Evolutionary conservation across 495 filamentous ascomycete genomes (phyloP), one percentile per base, ranked within the genome.

Genomic region (Aspergillus campestris): DNA sequence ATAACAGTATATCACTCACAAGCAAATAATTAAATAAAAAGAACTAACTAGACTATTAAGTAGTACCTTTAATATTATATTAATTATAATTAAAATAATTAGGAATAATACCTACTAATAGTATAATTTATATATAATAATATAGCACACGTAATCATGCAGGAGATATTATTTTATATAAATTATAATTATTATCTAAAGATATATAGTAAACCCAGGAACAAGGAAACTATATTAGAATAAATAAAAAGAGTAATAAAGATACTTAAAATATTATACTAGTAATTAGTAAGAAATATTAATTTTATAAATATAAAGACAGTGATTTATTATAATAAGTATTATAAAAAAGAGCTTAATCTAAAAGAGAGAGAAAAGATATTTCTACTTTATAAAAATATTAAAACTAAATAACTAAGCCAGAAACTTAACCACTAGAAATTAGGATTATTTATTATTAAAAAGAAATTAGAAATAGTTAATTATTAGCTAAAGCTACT

Each of bases 361-460:
- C 52, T 59, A 32, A 57, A 57, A 50, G 44, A 45, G 47, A 50
- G 49, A 48, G 58, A 52, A 56, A 60, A 53, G 53, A 27, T 67
- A 36, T 63, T 61, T 18, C 55, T 67, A 10, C 33, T 53, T 42
- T 48, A 39, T 30, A 43, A 45, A 41, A 64, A 64, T 40, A 57
- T 67, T 34, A 60, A 58, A 51, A 62, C 42, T 3, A 61, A 59
- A 47, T 29, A 52, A 56, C 38, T 36, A 50, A 66, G 45, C 30
- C 38, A 57, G 13, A 65, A 67, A 49, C 42, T 67, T 12, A 40
- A 65, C 24, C 45, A 60, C 18, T 24, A 24, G 4, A 24, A 24
- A 24, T 24, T 24, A 24, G 18, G 4, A 24, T 4, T 24, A 24
- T 45, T 56, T 54, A 34, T 45, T 57, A 38, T 8, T 65, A 45